Base-by-base conservation (phyloP, 148 eudicot genomes). In the Amaranthus cruentus region DNA sequence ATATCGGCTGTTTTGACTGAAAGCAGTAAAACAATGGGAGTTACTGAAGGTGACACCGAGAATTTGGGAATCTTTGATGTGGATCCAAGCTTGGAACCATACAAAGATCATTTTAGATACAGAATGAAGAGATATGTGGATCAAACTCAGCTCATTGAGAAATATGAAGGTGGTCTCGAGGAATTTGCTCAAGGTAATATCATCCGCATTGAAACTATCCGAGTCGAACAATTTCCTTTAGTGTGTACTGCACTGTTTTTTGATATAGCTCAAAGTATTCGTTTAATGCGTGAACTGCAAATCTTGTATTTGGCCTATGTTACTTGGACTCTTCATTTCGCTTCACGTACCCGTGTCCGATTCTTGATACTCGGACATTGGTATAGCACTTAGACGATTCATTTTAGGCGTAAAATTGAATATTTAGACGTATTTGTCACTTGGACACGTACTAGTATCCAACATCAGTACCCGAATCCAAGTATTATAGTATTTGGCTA, bases 161-260 rank as follows among this genome's bases (percentile, higher is more conserved):
- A 84, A 53, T 75, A 92, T 83, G 99, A 95, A 84, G 96, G 91
- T 8, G 80, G 94, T 81, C 91, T 95, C 73, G 94, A 90, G 80
- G 87, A 92, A 78, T 95, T 95, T 80, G 85, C 99, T 67, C 83
- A 75, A 92, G 99, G 99, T 92, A 65, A 81, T 58, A 61, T 67
- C 42, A n/a, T 55, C 14, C 10, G 62, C 51, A 43, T 44, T 63
- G 43, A 4, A 59, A 77, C 13, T 50, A 28, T 70, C 59, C 7
- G 9, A 44, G 18, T 18, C 18, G 18, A 18, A 12, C 4, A 47
- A 56, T 47, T 13, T 8, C 59, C 57, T 53, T 53, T 14, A 53
- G 4, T 15, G 42, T 63, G 15, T 55, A 18, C 53, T 13, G 9
- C 62, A 43, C 66, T 13, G 2, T 3, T 3, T 4, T 11, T 15